These are phyloP conservation scores for Trichoderma gracile DNA, from an alignment of 2,329 filamentous ascomycete species.

Conservation along the genomic window DNA sequence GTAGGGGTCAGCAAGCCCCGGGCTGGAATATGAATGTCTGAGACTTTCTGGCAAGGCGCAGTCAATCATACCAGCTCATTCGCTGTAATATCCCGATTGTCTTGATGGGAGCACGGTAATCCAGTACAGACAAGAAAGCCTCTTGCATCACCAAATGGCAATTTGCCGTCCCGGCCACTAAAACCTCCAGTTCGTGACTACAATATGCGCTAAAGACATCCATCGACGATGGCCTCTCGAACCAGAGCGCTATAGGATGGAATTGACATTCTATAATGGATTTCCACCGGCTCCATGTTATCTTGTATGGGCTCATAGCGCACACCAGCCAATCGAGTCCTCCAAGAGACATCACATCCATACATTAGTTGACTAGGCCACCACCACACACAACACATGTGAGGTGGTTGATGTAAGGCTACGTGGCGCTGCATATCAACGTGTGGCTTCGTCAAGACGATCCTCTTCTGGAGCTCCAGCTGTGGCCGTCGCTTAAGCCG, in stretches of 20 bases:
- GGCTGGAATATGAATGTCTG: constrained; percentile 7
- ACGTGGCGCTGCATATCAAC: constrained; percentile 20
- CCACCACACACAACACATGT: neutral
- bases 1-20: neutral
- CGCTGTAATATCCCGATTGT: too few species aligned
- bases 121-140: too few species aligned
- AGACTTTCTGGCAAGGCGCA: neutral
- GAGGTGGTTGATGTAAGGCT: constrained; percentile 1
- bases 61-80: too few species aligned
- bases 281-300: neutral
- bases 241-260: too few species aligned
- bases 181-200: too few species aligned
- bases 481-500: neutral
- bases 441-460: constrained; percentile 15
- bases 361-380: neutral
- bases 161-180: too few species aligned
- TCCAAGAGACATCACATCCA: constrained; percentile 11
- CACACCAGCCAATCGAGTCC: constrained; percentile 10
- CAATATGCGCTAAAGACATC: too few species aligned
- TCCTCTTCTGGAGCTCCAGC: neutral
- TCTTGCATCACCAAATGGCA: too few species aligned
- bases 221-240: too few species aligned
- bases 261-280: neutral
- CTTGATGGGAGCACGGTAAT: too few species aligned
- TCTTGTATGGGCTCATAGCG: constrained; percentile 3